phyloP scores from a whole-genome alignment of 208 protist species.

The Naegleria lovaniensis region DNA sequence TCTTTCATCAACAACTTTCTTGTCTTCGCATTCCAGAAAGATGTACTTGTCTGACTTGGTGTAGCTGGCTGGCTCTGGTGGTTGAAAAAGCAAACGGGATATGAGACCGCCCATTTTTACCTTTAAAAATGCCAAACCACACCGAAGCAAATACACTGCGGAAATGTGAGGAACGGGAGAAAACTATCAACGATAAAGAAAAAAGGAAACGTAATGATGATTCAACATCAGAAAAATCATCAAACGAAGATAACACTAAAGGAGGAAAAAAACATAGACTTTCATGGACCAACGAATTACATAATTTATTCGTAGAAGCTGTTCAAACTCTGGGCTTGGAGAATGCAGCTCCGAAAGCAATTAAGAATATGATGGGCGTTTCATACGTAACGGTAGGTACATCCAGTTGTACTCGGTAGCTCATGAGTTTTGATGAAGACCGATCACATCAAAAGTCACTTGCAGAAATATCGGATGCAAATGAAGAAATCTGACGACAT shows the following conservation, averaged over 20 bases:
- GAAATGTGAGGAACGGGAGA: too few relatives aligned
- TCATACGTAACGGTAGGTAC: background rate
- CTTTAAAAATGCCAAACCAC: too few relatives aligned
- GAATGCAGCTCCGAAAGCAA: conserved; percentile 11
- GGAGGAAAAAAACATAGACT: background rate
- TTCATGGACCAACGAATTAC: background rate
- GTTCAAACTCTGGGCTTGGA: background rate
- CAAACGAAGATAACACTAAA: too few relatives aligned
- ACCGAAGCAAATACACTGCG: too few relatives aligned
- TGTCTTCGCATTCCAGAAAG: background rate
- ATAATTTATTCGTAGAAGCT: conserved; percentile 1
- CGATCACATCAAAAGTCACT: conserved; percentile 23
- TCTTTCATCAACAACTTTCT: background rate
- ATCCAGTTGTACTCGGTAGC: background rate
- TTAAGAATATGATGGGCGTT: background rate
- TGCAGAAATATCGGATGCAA: conserved; percentile 9
- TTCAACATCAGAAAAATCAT: too few relatives aligned
- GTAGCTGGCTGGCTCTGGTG: background rate
- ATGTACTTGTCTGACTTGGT: background rate
- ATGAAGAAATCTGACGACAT: background rate
- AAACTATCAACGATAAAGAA: too few relatives aligned
- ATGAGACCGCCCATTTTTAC: conserved; percentile 12
- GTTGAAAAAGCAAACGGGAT: conserved; percentile 11
- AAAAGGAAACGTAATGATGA: too few relatives aligned
- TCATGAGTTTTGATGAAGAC: background rate